A percentile compares a stretch with the other conserved stretches of the same genome.
Evolutionary conservation across 2,329 filamentous ascomycete species (phyloP).

Genomic region (Chrysosphaeria jannelii): DNA sequence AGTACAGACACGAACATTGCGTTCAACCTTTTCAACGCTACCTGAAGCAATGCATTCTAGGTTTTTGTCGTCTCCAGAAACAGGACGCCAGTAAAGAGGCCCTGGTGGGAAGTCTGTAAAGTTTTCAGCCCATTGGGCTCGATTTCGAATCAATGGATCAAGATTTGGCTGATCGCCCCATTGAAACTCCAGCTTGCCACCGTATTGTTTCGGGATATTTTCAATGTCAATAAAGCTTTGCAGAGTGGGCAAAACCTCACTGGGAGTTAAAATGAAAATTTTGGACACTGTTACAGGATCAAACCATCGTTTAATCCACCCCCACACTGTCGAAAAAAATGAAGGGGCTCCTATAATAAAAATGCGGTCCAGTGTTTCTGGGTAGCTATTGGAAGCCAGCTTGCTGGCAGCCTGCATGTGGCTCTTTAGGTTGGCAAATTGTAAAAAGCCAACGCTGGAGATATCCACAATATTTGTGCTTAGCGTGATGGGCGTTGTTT

Average conservation of each 20-base stretch:
- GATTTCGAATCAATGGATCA: conserved; percentile 27
- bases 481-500: conserved; percentile 56
- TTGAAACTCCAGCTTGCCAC: conserved; percentile 54
- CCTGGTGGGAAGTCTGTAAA: conserved; percentile 22
- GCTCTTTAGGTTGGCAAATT: conserved; percentile 81
- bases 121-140: conserved; percentile 20
- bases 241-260: conserved; percentile 50
- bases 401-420: conserved; percentile 86
- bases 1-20: conserved; percentile 18
- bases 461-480: conserved; percentile 93
- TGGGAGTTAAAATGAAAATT: conserved; percentile 58
- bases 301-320: conserved; percentile 90
- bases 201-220: conserved; percentile 73
- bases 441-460: conserved; percentile 57
- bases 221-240: conserved; percentile 50
- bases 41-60: conserved; percentile 24
- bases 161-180: conserved; percentile 48
- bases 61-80: conserved; percentile 12
- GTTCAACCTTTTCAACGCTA: conserved; percentile 13
- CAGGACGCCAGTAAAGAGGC: conserved; percentile 25
- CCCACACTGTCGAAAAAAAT: conserved; percentile 84
- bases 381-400: conserved; percentile 77
- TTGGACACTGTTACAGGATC: conserved; percentile 83
- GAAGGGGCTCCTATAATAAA: conserved; percentile 63
- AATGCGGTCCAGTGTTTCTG: conserved; percentile 68